Base-by-base conservation (phyloP, 2,329 filamentous ascomycete species). In the Elsinoe perseae region DNA sequence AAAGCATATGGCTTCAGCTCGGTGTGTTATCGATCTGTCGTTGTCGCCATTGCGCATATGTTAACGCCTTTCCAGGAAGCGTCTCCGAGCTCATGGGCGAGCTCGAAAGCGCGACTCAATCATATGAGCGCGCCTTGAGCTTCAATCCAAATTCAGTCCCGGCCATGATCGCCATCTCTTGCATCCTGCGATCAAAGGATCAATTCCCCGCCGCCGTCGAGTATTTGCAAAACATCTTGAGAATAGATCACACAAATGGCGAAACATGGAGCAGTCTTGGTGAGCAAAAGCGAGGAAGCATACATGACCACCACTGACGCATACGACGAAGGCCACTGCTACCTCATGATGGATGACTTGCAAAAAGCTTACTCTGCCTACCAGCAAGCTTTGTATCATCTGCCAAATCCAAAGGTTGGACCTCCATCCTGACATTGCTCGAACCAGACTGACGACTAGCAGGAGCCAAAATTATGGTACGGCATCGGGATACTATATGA, bases 381-480 rank as follows among this genome's bases (percentile, higher is more conserved):
- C 69, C 93, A 98, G 70, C 89, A 95, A 69, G 93, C 93, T 4
- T 75, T 97, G 5, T 92, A 96, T 61, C 92, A 97, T 71, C 77
- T 98, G 38, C 83, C 86, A 50, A 92, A 96, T 69, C 91, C 92
- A 1, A 97, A 96, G 81, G 89, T 92, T 16, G 61, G 77, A 70
- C 23, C 52, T 57, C 44, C 36, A 14, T 23, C 34, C 18, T 23
- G 21, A 36, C 28, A 3, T 3, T 4, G 6, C 25, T 8, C 16
- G 7, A 52, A 50, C 27, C 16, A 21, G n/a, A 20, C 56, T 43
- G 23, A 50, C 36, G 40, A 6, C 36, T 42, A 54, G n/a, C 55
- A 91, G 86, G 93, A 98, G 66, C 93, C 93, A 2, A 95, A 95
- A 73, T 79, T 98, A 9, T 98, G 93, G 93, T 98, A 98, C 67